Evolutionary conservation across 2,329 filamentous ascomycete genomes (phyloP).

Genomic region (Aspergillus cejpii): DNA sequence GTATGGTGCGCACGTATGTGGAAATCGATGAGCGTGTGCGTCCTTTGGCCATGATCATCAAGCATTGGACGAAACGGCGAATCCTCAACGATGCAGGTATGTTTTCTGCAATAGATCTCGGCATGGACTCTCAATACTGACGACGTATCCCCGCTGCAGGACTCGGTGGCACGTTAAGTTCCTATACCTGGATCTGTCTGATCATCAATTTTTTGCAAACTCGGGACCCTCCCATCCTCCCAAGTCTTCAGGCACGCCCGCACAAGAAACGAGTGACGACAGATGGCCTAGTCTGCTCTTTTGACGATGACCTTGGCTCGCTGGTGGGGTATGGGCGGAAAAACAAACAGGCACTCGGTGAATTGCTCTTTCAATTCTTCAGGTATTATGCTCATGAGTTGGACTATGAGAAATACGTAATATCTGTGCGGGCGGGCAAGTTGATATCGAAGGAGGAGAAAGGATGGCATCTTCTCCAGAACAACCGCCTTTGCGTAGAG

Average conservation of each 20-base stretch:
- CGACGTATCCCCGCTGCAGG: constrained; percentile 49
- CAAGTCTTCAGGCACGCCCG: constrained; percentile 70
- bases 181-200: constrained; percentile 98
- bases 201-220: constrained; percentile 95
- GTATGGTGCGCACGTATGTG: constrained; percentile 97
- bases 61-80: constrained; percentile 90
- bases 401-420: constrained; percentile 73
- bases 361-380: constrained; percentile 93
- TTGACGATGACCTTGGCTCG: constrained; percentile 77
- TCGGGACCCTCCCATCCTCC: constrained; percentile 73
- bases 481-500: constrained; percentile 87
- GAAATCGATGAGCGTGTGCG: constrained; percentile 85
- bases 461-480: constrained; percentile 71
- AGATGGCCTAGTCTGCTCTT: constrained; percentile 64
- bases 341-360: constrained; percentile 76
- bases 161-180: constrained; percentile 88
- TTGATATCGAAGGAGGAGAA: constrained; percentile 77
- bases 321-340: constrained; percentile 66
- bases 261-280: constrained; percentile 55
- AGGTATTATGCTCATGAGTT: constrained; percentile 90
- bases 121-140: constrained; percentile 12
- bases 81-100: constrained; percentile 94
- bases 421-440: constrained; percentile 78
- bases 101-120: constrained; percentile 26
- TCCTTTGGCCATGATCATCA: constrained; percentile 91